A percentile compares a stretch with the other conserved stretches of the same genome.
Evolutionary conservation across 306 rosid genomes (phyloP).

Genomic region (Vicia villosa): DNA sequence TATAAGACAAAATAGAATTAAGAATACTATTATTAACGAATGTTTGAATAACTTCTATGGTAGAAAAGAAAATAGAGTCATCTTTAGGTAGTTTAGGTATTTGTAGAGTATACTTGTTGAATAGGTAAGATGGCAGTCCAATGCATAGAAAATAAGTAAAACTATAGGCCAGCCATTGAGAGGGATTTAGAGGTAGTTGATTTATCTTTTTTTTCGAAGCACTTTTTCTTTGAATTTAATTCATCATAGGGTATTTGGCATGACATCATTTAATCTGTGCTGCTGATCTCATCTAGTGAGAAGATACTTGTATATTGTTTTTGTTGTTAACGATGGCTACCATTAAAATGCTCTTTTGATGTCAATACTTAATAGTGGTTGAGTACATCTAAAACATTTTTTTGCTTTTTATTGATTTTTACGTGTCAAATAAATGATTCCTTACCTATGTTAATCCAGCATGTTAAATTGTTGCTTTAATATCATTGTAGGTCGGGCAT

Average conservation of each 20-base stretch:
- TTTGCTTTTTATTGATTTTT: slow-evolving; percentile 27
- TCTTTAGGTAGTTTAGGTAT: background rate
- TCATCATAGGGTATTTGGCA: background rate
- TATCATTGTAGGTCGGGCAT: slow-evolving; percentile 75
- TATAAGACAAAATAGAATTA: background rate
- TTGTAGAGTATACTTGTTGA: background rate
- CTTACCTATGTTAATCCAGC: background rate
- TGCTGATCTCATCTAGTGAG: background rate
- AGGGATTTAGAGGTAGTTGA: background rate
- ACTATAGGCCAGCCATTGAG: slow-evolving; percentile 1
- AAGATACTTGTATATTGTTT: background rate
- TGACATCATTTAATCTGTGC: background rate
- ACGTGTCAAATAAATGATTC: background rate
- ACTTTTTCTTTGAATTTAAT: background rate
- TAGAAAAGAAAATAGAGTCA: background rate
- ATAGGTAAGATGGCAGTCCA: background rate
- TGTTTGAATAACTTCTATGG: background rate
- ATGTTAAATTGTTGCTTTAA: background rate
- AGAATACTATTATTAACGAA: background rate
- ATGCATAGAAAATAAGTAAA: background rate
- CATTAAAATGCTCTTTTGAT: slow-evolving; percentile 17
- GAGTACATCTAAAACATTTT: slow-evolving; percentile 12
- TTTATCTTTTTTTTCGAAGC: background rate
- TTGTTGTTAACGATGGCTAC: background rate
- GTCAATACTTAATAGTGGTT: slow-evolving; percentile 3